Base-by-base conservation (phyloP, 768 basidiomycete species). In the Collybiopsis confluens region DNA sequence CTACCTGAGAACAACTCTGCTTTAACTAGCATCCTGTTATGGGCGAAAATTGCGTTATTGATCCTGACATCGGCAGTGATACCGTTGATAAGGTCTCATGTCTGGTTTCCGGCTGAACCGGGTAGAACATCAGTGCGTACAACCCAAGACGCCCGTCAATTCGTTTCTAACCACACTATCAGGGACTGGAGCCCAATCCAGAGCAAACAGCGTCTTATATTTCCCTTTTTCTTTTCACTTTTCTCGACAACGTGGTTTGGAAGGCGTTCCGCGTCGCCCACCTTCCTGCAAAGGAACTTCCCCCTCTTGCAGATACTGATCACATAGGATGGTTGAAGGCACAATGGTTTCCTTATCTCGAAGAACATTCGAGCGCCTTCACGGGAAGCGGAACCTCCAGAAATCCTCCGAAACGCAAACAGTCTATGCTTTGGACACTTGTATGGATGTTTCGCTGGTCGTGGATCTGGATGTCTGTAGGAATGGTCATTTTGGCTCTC, bases 81-180 rank as follows among this genome's bases (percentile, higher is more conserved):
- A 10, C 80, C 80, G 3, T 62, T 80, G 10, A 47, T 75, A 42
- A 62, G 66, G 9, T 79, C 80, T 1, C 63, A 74, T n/a, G 62
- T 61, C 26, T 81, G 80, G 59, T 59, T 71, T 2, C 78, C 79
- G 0, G 62, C 72, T 13, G 72, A 81, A 54, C 71, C 75, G 75
- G 70, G 28, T 40, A 15, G 61, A 13, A 18, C 18, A n/a, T 40
- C 21, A 7, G 1, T 5, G 13, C 42, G 10, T 18, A 38, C 9
- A 35, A 11, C 9, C 4, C 27, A n/a, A 41, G 16, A 21, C 26
- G 15, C 2, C 33, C 41, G 8, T 6, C 35, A n/a, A 62, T 13
- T 42, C 24, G 21, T 37, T 36, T 58, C 57, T n/a, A 40, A 20
- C n/a, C n/a, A n/a, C n/a, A n/a, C n/a, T n/a, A 66, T 40, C 60